Evolutionary conservation across 2,329 filamentous ascomycete genomes (phyloP).

Genomic region (Colletotrichum sidae): DNA sequence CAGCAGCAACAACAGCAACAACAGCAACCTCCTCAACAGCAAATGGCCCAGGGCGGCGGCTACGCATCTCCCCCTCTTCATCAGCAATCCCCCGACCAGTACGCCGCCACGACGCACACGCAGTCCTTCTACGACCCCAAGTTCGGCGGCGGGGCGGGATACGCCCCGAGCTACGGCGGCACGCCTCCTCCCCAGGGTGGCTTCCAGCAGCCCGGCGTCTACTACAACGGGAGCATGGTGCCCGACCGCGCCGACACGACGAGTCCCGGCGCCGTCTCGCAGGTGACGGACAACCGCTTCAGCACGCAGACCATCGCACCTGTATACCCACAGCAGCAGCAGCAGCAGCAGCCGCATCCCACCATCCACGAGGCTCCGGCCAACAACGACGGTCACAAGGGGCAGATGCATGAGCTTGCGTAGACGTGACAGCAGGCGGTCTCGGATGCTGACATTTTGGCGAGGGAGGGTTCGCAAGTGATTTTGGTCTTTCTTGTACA

Average conservation of each 20-base stretch:
- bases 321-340: slow-evolving; percentile 41
- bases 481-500: neutral
- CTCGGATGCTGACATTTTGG: neutral
- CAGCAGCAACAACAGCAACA: neutral
- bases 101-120: slow-evolving; percentile 17
- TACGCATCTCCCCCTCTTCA: slow-evolving; percentile 7
- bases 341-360: slow-evolving; percentile 39
- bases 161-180: slow-evolving; percentile 35
- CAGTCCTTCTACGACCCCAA: slow-evolving; percentile 45
- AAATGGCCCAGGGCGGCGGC: slow-evolving; percentile 19
- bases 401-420: slow-evolving; percentile 55
- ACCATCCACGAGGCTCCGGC: slow-evolving; percentile 54
- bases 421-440: slow-evolving; percentile 28
- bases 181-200: slow-evolving; percentile 37
- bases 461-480: neutral
- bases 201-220: slow-evolving; percentile 37
- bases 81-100: slow-evolving; percentile 4
- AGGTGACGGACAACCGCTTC: slow-evolving; percentile 25
- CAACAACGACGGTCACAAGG: slow-evolving; percentile 49
- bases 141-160: slow-evolving; percentile 35
- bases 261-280: slow-evolving; percentile 34
- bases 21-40: neutral
- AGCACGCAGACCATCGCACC: slow-evolving; percentile 29
- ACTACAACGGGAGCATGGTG: slow-evolving; percentile 28
- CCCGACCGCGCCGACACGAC: slow-evolving; percentile 36